phyloP scores from a whole-genome alignment of 495 filamentous ascomycete genomes.

The Xylaria castorea region DNA sequence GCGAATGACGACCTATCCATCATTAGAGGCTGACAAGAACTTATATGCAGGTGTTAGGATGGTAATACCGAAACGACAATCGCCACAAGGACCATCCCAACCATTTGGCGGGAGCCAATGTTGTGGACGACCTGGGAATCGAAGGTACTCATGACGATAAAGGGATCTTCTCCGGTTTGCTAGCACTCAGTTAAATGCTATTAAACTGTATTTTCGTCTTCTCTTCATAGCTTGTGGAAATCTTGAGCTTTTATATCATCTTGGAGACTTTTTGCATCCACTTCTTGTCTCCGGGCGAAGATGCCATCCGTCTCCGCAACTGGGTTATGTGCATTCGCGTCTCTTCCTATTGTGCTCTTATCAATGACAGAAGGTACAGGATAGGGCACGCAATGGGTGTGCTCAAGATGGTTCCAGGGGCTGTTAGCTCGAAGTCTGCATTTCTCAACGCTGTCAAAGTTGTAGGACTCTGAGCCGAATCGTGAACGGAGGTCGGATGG shows the following conservation, averaged over 20 bases:
- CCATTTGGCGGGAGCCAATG: not conserved
- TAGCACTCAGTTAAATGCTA: not conserved
- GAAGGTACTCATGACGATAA: not conserved
- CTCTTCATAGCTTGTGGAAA: not conserved
- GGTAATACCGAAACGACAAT: not conserved
- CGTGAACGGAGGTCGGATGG: constrained; percentile 8
- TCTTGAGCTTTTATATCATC: not conserved
- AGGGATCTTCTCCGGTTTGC: not conserved
- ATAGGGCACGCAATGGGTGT: not conserved
- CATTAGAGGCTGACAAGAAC: not conserved
- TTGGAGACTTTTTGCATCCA: not conserved
- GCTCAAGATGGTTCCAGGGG: not conserved
- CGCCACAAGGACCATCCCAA: not conserved
- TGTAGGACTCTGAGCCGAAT: not conserved
- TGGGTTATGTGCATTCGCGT: not conserved
- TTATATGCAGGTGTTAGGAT: not conserved
- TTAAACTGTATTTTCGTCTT: not conserved
- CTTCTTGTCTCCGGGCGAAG: not conserved
- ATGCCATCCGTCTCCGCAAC: not conserved
- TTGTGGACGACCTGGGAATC: not conserved
- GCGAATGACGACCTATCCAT: not conserved
- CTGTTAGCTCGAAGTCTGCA: not conserved
- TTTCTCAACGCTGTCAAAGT: not conserved
- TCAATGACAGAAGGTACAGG: not conserved
- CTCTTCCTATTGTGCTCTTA: not conserved